These are phyloP conservation scores for Leccinum longicurvipes DNA, from an alignment of 768 basidiomycete genomes.

Conservation along the genomic window DNA sequence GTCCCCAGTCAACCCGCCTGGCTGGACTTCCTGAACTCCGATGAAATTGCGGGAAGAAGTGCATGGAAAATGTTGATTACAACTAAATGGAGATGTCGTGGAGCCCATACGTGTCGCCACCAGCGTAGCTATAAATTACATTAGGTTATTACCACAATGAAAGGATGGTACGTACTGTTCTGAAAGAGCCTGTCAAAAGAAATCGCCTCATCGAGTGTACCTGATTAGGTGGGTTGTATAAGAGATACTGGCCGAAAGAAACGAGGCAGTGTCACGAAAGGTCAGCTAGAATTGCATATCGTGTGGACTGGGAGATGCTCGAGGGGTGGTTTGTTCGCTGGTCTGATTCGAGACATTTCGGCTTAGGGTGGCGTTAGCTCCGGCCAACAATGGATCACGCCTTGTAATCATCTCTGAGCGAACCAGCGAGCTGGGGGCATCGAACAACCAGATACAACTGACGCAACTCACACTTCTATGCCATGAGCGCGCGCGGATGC, in stretches of 20 bases:
- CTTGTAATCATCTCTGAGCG: conserved; percentile 28
- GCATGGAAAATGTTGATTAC: not conserved
- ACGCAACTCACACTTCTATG: not conserved
- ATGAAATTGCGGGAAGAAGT: conserved; percentile 78
- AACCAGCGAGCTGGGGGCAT: not conserved
- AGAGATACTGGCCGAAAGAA: conserved; percentile 58
- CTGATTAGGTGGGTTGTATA: not conserved
- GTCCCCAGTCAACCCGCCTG: conserved; percentile 84
- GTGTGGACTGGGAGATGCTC: conserved; percentile 57
- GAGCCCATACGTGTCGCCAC: conserved; percentile 65
- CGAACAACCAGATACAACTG: not conserved
- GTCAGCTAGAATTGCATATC: conserved; percentile 66
- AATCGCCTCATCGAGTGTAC: conserved; percentile 1
- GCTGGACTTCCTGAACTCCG: conserved; percentile 71
- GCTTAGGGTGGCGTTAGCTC: not conserved
- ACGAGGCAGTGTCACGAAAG: conserved; percentile 70
- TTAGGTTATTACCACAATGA: conserved; percentile 1
- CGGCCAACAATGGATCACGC: conserved; percentile 28
- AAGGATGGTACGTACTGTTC: conserved; percentile 42
- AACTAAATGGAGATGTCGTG: conserved; percentile 1
- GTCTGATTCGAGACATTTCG: not conserved
- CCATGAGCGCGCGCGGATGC: not conserved
- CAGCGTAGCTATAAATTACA: conserved; percentile 49
- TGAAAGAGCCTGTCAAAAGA: conserved; percentile 37
- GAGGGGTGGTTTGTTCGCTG: conserved; percentile 35